phyloP scores from a whole-genome alignment of 179 eudicot species.

The Beta corolliflora region DNA sequence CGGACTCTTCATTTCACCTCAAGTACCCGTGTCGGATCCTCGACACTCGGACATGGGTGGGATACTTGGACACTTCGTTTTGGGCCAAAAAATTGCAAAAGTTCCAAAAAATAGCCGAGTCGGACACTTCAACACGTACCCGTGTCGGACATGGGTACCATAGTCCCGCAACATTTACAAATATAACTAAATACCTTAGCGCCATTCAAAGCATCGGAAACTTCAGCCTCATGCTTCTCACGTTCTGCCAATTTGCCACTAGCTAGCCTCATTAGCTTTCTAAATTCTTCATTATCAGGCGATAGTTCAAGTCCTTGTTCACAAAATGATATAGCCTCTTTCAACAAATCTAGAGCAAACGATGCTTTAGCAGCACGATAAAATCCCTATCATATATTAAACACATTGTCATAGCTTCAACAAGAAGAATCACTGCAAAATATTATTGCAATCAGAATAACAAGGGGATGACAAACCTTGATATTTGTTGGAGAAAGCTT shows the following conservation, averaged over 20 bases:
- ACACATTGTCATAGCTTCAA: conserved; percentile 4
- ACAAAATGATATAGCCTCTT: conserved; percentile 67
- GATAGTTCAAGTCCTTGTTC: conserved; percentile 70
- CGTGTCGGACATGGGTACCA: too few relatives aligned
- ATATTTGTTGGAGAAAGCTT: conserved; percentile 70
- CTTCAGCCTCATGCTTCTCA: conserved; percentile 64
- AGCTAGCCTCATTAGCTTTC: conserved; percentile 59
- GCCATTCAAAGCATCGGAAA: conserved; percentile 55
- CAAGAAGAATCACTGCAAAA: conserved; percentile 9
- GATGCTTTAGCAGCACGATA: conserved; percentile 95
- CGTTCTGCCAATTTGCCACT: conserved; percentile 47
- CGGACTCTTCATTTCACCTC: too few relatives aligned
- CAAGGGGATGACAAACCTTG: conserved; percentile 51
- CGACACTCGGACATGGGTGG: too few relatives aligned
- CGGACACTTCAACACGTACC: too few relatives aligned
- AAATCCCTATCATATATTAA: conserved; percentile 52
- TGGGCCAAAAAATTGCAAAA: too few relatives aligned
- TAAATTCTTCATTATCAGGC: conserved; percentile 74
- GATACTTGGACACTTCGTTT: too few relatives aligned
- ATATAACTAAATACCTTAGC: conserved; percentile 64
- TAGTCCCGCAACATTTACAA: neutral
- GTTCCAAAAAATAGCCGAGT: too few relatives aligned
- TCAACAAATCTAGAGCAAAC: conserved; percentile 58
- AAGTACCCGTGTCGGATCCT: too few relatives aligned
- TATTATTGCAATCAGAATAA: neutral